A percentile compares a stretch with the other conserved stretches of the same genome.
phyloP scores from a whole-genome alignment of 768 basidiomycete genomes.

The Tylopilus rubrobrunneus region DNA sequence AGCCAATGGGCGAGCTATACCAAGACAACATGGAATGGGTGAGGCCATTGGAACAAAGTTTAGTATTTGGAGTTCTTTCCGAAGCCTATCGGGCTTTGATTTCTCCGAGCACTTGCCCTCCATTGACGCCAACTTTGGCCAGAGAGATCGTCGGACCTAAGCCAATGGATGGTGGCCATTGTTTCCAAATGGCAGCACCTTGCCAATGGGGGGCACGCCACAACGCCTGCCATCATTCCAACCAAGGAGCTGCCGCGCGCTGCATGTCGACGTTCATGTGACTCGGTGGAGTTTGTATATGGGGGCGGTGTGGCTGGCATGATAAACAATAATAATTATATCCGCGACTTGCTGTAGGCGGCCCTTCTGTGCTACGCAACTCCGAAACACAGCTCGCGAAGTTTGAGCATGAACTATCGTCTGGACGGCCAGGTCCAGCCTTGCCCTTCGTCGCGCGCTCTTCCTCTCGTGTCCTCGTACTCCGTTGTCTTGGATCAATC shows the following conservation, averaged over 20 bases:
- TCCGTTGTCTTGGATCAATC: constrained; percentile 74
- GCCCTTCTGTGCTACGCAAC: no score
- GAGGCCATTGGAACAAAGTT: constrained; percentile 1
- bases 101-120: not conserved
- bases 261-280: not conserved
- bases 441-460: constrained; percentile 37
- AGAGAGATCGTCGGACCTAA: not conserved
- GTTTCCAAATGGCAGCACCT: not conserved
- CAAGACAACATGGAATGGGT: not conserved
- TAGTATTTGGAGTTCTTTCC: not conserved
- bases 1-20: not conserved
- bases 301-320: not conserved
- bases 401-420: constrained; percentile 10
- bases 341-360: not conserved
- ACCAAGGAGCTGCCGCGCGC: not conserved
- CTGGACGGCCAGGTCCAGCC: constrained; percentile 18
- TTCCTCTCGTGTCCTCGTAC: constrained; percentile 74
- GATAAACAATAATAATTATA: no score
- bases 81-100: not conserved
- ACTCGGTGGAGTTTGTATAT: not conserved
- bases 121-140: not conserved
- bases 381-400: no score
- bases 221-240: not conserved
- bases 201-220: constrained; percentile 1
- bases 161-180: not conserved